Evolutionary conservation across 306 rosid species (phyloP), one percentile per base, ranked within the genome.

Genomic region (Dalbergia cultrata): DNA sequence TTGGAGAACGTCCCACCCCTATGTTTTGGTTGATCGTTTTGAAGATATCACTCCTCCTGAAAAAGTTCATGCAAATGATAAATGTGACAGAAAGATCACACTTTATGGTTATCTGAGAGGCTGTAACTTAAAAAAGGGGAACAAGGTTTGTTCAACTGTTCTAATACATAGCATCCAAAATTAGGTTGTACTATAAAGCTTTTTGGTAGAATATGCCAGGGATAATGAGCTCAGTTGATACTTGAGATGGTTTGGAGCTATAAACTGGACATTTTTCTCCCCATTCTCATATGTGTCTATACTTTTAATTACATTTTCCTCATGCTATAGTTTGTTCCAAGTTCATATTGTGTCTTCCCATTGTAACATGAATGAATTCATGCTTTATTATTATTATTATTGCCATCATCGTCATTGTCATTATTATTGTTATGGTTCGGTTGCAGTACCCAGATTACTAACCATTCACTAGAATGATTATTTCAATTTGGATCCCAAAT

Each of bases 11-110:
- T 83, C 91, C 37, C 99, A 95, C 82, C 99, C 99, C 1, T 95
- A 93, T 83, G 86, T 93, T 87, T 80, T 95, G 84, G 96, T 89
- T 26, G 97, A 95, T 80, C 95, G 98, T 59, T 89, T 95, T 90
- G 99, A 95, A 90, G 97, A 95, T 80, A 90, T 90, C 70, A 95
- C 98, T 68, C 93, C 94, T 76, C 99, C 95, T 67, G 94, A 93
- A 64, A 85, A 82, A 87, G 92, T 89, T 80, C 92, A 77, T 35
- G 72, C 63, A 82, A 89, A 91, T 87, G 79, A 82, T 59, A 95
- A 93, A 85, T 91, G 97, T 78, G 96, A 93, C 80, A 88, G 99
- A 84, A 93, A 91, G 74, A 79, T 93, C 87, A 91, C 91, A 66
- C 89, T 95, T 72, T 95, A 93, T 80, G 99, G 99, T 41, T 95